Conservation (phyloP, 169 alveolate species). For the Plasmodium knowlesi region DNA sequence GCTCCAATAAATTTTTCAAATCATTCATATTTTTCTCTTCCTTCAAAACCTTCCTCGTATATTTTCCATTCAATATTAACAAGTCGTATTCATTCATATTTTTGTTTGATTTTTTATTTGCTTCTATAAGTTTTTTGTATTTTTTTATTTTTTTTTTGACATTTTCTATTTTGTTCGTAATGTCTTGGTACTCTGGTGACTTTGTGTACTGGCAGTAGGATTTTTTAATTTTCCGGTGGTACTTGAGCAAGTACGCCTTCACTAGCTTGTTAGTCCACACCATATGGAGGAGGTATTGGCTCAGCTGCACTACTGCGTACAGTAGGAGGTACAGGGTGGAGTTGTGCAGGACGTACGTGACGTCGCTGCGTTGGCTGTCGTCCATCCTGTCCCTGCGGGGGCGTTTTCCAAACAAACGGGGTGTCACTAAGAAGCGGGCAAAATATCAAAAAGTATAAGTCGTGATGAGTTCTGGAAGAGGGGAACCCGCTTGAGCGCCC, state of each 20-base stretch:
- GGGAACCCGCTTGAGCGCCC: not conserved
- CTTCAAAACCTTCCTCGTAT: conserved; percentile 52
- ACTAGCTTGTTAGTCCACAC: conserved; percentile 12
- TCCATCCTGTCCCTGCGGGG: conserved; percentile 2
- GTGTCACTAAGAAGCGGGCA: not conserved
- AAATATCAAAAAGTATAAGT: not conserved
- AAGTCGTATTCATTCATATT: conserved; percentile 52
- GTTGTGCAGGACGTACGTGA: conserved; percentile 39
- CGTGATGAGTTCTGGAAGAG: too few species aligned
- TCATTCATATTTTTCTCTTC: conserved; percentile 36
- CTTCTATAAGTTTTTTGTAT: conserved; percentile 32
- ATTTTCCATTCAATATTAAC: conserved; percentile 68
- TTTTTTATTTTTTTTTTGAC: conserved; percentile 47
- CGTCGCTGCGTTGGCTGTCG: not conserved
- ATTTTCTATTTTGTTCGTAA: conserved; percentile 9
- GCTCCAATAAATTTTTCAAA: not conserved
- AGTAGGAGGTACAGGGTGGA: conserved; percentile 40
- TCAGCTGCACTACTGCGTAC: conserved; percentile 7
- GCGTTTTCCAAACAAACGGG: not conserved
- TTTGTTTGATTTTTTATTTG: conserved; percentile 38
- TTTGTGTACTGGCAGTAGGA: conserved; percentile 1
- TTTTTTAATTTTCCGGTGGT: conserved; percentile 2
- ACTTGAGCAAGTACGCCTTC: not conserved
- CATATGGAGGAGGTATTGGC: not conserved
- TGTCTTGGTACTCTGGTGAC: conserved; percentile 7